A percentile compares a stretch with the other conserved stretches of the same genome.
These are phyloP conservation scores for Daldinia childiae DNA, from an alignment of 495 filamentous ascomycete species.

Conservation along the genomic window DNA sequence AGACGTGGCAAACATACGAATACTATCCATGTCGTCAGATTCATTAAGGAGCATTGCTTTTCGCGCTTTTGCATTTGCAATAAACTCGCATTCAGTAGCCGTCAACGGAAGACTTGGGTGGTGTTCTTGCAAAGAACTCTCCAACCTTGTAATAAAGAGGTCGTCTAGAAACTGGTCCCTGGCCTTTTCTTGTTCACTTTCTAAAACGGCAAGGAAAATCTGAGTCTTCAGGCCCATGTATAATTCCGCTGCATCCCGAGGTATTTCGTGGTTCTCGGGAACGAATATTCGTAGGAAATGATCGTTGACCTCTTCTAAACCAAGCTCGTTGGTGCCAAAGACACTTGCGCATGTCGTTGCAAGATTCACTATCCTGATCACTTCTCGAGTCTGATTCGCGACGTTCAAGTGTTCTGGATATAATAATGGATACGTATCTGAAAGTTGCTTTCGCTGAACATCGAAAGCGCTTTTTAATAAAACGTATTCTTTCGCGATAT, in stretches of 20 bases:
- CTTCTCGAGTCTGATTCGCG: conserved; percentile 62
- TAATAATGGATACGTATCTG: conserved; percentile 73
- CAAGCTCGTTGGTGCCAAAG: conserved; percentile 84
- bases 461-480: conserved; percentile 83
- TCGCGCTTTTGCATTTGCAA: conserved; percentile 69
- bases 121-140: conserved; percentile 68
- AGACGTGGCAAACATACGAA: conserved; percentile 51
- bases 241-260: conserved; percentile 75
- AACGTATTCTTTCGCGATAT: conserved; percentile 81
- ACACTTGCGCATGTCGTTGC: conserved; percentile 85
- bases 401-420: conserved; percentile 77
- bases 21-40: conserved; percentile 66
- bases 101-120: conserved; percentile 73
- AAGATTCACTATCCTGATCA: conserved; percentile 86
- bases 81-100: conserved; percentile 77
- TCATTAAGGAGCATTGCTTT: conserved; percentile 73
- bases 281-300: conserved; percentile 87
- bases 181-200: conserved; percentile 67
- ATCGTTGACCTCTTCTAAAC: conserved; percentile 83
- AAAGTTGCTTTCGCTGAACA: conserved; percentile 82
- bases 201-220: conserved; percentile 73
- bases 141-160: conserved; percentile 76
- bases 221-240: conserved; percentile 89
- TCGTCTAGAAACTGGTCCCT: conserved; percentile 75
- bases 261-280: conserved; percentile 73